A percentile compares a stretch with the other conserved stretches of the same genome.
phyloP scores from a whole-genome alignment of 805 yeast genomes.

The Candida palmyrensis region DNA sequence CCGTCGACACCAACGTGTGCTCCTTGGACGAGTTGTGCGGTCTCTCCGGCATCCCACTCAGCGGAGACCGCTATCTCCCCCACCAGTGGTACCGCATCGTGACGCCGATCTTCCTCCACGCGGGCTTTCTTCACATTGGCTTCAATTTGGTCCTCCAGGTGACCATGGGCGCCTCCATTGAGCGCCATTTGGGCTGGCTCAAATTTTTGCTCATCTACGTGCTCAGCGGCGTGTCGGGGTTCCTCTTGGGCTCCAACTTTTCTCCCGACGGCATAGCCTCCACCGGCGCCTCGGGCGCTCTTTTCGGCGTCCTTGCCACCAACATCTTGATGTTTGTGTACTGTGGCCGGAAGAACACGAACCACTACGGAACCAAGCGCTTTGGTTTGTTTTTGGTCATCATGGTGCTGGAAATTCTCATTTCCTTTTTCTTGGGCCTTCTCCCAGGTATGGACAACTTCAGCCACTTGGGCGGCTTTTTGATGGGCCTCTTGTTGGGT shows the following conservation, averaged over 20 bases:
- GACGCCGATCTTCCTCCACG: conserved; percentile 69
- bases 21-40: conserved; percentile 57
- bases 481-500: conserved; percentile 51
- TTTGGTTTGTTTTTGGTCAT: conserved; percentile 43
- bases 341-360: conserved; percentile 47
- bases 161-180: conserved; percentile 56
- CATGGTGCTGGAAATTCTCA: conserved; percentile 51
- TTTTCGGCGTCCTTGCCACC: conserved; percentile 64
- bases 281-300: conserved; percentile 68
- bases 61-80: conserved; percentile 36
- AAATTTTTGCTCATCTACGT: conserved; percentile 53
- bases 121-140: conserved; percentile 65
- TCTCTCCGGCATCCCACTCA: conserved; percentile 40
- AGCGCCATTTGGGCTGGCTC: conserved; percentile 49
- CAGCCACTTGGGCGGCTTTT: conserved; percentile 72
- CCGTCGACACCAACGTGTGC: conserved; percentile 51
- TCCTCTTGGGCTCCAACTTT: conserved; percentile 63
- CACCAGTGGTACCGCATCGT: conserved; percentile 67
- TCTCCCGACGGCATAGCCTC: conserved; percentile 62
- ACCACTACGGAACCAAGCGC: conserved; percentile 38
- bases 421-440: conserved; percentile 58
- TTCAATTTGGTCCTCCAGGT: conserved; percentile 60
- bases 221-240: conserved; percentile 61
- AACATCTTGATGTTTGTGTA: conserved; percentile 52
- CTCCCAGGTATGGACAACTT: conserved; percentile 74